Percentiles rank a stretch among this genome's conserved stretches.
phyloP scores from a whole-genome alignment of 1,284 basidiomycete genomes.

The Trichosporon faecale region DNA sequence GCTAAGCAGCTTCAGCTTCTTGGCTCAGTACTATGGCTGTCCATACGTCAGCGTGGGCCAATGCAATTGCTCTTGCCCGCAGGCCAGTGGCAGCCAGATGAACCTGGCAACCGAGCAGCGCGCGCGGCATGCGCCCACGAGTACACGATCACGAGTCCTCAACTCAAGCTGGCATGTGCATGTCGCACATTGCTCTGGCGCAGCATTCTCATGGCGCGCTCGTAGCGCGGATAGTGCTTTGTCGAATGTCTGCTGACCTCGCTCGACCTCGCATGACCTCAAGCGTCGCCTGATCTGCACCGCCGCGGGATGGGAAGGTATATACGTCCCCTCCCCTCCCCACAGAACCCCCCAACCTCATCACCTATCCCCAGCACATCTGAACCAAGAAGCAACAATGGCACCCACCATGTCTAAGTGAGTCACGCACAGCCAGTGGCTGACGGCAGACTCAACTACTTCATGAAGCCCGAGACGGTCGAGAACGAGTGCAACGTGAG shows the following conservation, averaged over 20 bases:
- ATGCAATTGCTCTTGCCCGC: too few relatives aligned
- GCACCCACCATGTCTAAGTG: not conserved
- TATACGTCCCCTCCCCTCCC: not conserved
- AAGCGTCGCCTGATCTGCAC: too few relatives aligned
- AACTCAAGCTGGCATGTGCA: not conserved
- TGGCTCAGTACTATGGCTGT: not conserved
- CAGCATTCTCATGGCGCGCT: not conserved
- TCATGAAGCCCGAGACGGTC: not conserved
- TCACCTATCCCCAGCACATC: not conserved
- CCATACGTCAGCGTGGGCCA: constrained; percentile 1
- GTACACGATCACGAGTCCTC: not conserved
- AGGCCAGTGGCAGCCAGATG: not conserved
- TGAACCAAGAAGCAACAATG: not conserved
- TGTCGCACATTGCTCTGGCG: not conserved
- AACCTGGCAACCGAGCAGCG: not conserved
- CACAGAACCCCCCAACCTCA: not conserved
- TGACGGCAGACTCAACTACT: constrained; percentile 1
- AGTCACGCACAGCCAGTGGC: not conserved
- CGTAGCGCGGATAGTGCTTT: not conserved
- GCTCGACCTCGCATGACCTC: too few relatives aligned
- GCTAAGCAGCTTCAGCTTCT: not conserved
- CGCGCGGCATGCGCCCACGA: not conserved
- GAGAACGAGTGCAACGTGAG: constrained; percentile 7
- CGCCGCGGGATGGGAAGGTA: not conserved
- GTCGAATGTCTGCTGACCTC: not conserved